phyloP scores from a whole-genome alignment of 2,329 filamentous ascomycete genomes.

The Xylaria hypoxylon region DNA sequence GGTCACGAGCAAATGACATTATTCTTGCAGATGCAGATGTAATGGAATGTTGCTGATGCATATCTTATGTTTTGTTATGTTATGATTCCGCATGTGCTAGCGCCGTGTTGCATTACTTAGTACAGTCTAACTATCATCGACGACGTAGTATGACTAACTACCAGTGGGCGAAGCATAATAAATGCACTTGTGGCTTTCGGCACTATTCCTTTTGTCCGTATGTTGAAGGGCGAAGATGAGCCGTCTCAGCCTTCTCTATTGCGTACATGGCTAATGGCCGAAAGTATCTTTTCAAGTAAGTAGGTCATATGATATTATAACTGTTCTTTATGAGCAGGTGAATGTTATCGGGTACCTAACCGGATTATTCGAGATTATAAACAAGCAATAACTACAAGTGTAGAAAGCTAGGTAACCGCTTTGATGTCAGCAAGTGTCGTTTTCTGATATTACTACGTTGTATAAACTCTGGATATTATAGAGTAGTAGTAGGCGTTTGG shows the following conservation, averaged over 20 bases:
- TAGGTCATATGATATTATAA: constrained; percentile 11
- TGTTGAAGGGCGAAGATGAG: constrained; percentile 20
- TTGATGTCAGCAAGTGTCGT: not conserved
- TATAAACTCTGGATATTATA: not conserved
- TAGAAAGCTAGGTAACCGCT: constrained; percentile 5
- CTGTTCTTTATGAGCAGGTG: not conserved
- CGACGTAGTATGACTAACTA: constrained; percentile 8
- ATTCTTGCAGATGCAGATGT: constrained; percentile 23
- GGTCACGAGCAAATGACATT: constrained; percentile 4
- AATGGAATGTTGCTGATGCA: constrained; percentile 9
- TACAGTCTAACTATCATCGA: not conserved
- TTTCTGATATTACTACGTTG: not conserved
- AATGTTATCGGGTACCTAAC: not conserved
- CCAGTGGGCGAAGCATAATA: constrained; percentile 13
- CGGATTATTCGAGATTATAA: constrained; percentile 1
- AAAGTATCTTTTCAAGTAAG: constrained; percentile 1
- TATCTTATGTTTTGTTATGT: not conserved
- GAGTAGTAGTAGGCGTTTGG: not conserved
- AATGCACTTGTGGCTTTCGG: constrained; percentile 3
- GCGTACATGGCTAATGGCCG: constrained; percentile 16
- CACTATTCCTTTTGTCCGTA: constrained; percentile 13
- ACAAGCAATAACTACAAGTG: not conserved
- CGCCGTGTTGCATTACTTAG: constrained; percentile 9
- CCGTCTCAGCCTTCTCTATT: constrained; percentile 19
- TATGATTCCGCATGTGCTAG: constrained; percentile 20